Percentiles rank a stretch among this genome's conserved stretches.
phyloP scores from a whole-genome alignment of 2,329 filamentous ascomycete genomes.

The Drechslerella dactyloides region DNA sequence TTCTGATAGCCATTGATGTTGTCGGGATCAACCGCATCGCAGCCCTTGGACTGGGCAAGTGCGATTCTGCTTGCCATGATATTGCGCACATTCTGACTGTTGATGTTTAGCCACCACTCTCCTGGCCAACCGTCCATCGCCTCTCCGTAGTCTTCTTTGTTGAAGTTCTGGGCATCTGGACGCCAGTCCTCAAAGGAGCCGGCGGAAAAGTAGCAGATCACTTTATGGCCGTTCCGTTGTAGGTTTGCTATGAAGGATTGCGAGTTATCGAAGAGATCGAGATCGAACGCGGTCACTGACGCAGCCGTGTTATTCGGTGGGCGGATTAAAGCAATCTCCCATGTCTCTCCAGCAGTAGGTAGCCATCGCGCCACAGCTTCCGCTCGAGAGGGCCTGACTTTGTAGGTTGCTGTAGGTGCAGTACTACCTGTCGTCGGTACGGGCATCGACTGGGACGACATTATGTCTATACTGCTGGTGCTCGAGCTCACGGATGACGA shows the following conservation, averaged over 20 bases:
- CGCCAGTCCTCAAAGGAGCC: conserved; percentile 72
- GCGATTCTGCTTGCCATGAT: conserved; percentile 70
- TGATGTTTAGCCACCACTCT: conserved; percentile 71
- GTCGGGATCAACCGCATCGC: conserved; percentile 73
- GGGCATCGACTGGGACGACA: no score
- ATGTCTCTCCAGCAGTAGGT: conserved; percentile 43
- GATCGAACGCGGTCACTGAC: conserved; percentile 59
- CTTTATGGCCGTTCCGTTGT: conserved; percentile 62
- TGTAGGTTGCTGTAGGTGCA: conserved; percentile 20
- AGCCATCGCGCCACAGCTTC: conserved; percentile 27
- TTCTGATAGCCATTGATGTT: conserved; percentile 74
- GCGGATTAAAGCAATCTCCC: conserved; percentile 39
- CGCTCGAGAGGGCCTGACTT: conserved; percentile 26
- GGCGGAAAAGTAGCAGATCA: conserved; percentile 77
- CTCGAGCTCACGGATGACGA: neutral
- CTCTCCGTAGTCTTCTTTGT: conserved; percentile 65
- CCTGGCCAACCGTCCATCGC: conserved; percentile 69
- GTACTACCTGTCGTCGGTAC: conserved; percentile 3
- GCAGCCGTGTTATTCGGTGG: conserved; percentile 58
- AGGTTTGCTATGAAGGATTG: conserved; percentile 63
- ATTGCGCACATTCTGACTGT: conserved; percentile 65
- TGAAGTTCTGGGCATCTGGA: conserved; percentile 66
- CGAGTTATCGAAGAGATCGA: conserved; percentile 68
- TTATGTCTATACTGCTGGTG: neutral
- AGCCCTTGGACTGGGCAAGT: conserved; percentile 68